Base-by-base conservation (phyloP, 192 early-diverging fungal species). In the Mortierella claussenii region DNA sequence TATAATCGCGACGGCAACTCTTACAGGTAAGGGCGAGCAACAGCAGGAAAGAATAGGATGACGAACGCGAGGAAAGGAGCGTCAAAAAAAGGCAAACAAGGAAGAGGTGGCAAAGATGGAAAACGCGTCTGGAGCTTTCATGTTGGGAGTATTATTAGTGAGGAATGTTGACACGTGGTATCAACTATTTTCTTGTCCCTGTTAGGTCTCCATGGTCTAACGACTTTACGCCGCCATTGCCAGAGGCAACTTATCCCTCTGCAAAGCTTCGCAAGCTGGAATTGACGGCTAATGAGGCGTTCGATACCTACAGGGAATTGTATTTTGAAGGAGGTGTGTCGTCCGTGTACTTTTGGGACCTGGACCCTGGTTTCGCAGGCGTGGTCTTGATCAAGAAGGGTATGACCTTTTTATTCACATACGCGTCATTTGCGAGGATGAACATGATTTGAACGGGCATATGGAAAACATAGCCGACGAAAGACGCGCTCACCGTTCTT, bases 1-100 rank as follows among this genome's bases (percentile, higher is more conserved):
- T 99, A 97, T 80, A 99, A 99, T 84, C 85, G 96, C n/a, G 95
- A 98, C 81, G 93, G 92, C 4, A 91, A 97, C 70, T 94, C 92
- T 21, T 96, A 95, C 78, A 83, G 94, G 94, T 92, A 86, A 50
- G 36, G 2, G 37, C n/a, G 10, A 15, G 4, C 10, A 13, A 8
- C 4, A 28, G 60, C 1, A 15, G 46, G 7, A 23, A 15, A 15
- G 26, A 21, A 5, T 15, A 23, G 24, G 13, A 42, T 18, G 12
- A 20, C 11, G 44, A 48, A 17, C 46, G 20, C 26, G 6, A 9
- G 3, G n/a, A n/a, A n/a, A n/a, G n/a, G n/a, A n/a, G n/a, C n/a
- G n/a, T n/a, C n/a, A 46, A 47, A 45, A 49, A 55, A 37, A 23
- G n/a, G 32, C 30, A n/a, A 30, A 55, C 32, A 37, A 55, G 36